Evolutionary conservation across 2,329 filamentous ascomycete genomes (phyloP), one percentile per base, ranked within the genome.

Genomic region (Cladosporium sp.): DNA sequence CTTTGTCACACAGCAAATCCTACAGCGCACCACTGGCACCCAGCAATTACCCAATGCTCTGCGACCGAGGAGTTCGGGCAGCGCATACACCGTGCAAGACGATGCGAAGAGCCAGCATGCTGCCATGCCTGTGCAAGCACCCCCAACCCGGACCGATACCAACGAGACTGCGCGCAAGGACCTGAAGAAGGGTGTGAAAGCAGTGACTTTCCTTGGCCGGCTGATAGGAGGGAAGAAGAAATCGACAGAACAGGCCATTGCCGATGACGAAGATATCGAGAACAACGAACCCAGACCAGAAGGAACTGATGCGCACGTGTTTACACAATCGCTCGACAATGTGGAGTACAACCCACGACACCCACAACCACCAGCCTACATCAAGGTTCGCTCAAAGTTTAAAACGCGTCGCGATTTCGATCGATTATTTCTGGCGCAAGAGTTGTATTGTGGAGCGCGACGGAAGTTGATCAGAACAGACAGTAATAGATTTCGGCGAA

Each of bases 341-440:
- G 78, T 84, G 63, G 90, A 92, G 66, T 98, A 90, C 77, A 92
- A 92, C 65, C 94, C 95, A 8, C 88, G 89, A 68, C 89, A 96
- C 74, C 95, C 95, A 69, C 91, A 93, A 64, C 93, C 94, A 3
- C 92, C 93, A 2, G 88, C 91, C 29, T 98, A 98, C 74, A 95
- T 98, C 73, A 92, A 92, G 69, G 90, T 97, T 67, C 88, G 89
- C 69, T 82, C 89, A 1, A 89, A 92, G 74, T 88, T 93, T 78
- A 97, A 96, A 78, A 93, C 90, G 73, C 82, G 85, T 26, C 88
- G 88, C 71, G 90, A 94, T 63, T 97, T 98, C 74, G 88, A 95
- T 75, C 89, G 89, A 56, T 83, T 97, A 66, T 99, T 99, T 75
- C 85, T 98, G 3, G 93, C 95, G 2, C 95, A 99, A 79, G 91